These are phyloP conservation scores for Russula griseocarnosa DNA, from an alignment of 768 basidiomycete genomes.

Conservation along the genomic window DNA sequence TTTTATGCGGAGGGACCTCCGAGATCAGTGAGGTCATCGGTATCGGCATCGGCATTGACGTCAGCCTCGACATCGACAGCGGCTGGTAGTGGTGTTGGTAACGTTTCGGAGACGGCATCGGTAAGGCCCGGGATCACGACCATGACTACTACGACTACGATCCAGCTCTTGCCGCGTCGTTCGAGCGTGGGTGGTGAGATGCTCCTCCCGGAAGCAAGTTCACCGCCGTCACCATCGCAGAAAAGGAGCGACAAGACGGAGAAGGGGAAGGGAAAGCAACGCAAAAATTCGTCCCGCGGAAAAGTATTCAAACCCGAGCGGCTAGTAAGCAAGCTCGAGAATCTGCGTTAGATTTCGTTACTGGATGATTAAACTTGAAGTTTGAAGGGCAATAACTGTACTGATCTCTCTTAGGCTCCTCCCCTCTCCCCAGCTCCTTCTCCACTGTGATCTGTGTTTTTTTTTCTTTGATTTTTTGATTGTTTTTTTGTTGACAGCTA, in stretches of 20 bases:
- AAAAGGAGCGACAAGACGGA: slow-evolving; percentile 6
- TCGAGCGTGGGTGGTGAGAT: slow-evolving; percentile 1
- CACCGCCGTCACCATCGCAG: not conserved
- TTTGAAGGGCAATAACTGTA: not conserved
- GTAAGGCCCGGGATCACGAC: not conserved
- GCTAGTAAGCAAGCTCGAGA: slow-evolving; percentile 19
- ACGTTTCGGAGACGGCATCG: not conserved
- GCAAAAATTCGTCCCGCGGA: slow-evolving; percentile 6
- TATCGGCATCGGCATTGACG: not conserved
- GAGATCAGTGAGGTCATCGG: not conserved
- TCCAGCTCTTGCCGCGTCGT: slow-evolving; percentile 1
- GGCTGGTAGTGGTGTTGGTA: not conserved
- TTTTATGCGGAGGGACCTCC: not conserved
- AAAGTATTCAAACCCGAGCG: slow-evolving; percentile 25
- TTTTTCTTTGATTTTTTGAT: not conserved
- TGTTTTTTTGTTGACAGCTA: not conserved
- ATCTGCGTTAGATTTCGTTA: slow-evolving; percentile 24
- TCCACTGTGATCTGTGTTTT: not conserved
- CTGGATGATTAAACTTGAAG: not conserved
- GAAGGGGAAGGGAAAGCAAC: slow-evolving; percentile 6
- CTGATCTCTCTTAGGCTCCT: not conserved
- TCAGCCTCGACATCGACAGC: not conserved
- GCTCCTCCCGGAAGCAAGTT: not conserved
- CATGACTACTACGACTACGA: slow-evolving; percentile 7
- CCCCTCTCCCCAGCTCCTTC: not conserved